Evolutionary conservation across 192 early-diverging fungal species (phyloP).

Genomic region (Geosiphon pyriformis): DNA sequence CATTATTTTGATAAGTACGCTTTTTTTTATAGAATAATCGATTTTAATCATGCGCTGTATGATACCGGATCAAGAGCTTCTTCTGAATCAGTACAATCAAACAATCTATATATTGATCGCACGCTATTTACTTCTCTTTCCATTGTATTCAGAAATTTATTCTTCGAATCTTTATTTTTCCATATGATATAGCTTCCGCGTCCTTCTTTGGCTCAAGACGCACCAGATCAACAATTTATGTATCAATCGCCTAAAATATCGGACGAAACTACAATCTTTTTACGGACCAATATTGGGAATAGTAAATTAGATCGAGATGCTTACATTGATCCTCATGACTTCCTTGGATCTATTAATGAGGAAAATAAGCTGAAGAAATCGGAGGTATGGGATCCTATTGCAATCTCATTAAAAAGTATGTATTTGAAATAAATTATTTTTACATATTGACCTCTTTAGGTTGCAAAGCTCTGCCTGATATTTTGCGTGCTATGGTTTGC

Average conservation of each 20-base stretch:
- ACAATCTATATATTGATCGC: not conserved
- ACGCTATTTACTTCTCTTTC: not conserved
- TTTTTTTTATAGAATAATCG: constrained; percentile 5
- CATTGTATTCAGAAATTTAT: not conserved
- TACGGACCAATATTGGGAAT: not conserved
- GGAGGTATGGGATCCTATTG: constrained; percentile 23
- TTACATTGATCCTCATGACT: constrained; percentile 1
- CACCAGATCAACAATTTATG: not conserved
- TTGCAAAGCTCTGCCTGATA: constrained; percentile 51
- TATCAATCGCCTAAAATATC: not conserved
- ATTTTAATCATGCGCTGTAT: constrained; percentile 14
- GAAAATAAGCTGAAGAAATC: constrained; percentile 2
- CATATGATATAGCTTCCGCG: not conserved
- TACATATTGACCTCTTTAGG: constrained; percentile 34
- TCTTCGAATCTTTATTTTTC: not conserved
- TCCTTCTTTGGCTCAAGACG: not conserved
- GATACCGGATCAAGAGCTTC: constrained; percentile 7
- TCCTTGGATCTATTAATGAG: not conserved
- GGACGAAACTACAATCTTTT: not conserved
- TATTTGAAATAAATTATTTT: not conserved
- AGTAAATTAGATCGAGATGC: not conserved
- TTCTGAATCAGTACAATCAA: not conserved
- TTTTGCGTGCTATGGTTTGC: constrained; percentile 82
- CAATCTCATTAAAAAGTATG: not conserved
- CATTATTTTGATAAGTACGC: not conserved